phyloP scores from a whole-genome alignment of 2,329 filamentous ascomycete genomes.

The Pseudonectria buxi region DNA sequence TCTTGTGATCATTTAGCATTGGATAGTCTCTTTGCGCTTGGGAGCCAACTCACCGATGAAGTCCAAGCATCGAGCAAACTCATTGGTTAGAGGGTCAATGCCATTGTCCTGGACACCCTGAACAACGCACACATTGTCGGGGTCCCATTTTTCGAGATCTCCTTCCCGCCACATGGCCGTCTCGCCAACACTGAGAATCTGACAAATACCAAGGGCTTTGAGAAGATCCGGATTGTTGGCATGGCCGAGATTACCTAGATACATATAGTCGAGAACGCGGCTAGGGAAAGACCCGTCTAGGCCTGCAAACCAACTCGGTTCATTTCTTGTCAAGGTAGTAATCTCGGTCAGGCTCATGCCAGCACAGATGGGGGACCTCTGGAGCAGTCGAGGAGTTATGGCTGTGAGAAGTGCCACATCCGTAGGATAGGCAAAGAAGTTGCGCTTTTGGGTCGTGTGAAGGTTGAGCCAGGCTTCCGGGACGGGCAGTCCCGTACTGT shows the following conservation, averaged over 20 bases:
- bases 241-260: conserved; percentile 86
- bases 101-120: conserved; percentile 93
- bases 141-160: conserved; percentile 64
- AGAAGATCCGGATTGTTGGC: conserved; percentile 89
- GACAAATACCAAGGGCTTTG: conserved; percentile 70
- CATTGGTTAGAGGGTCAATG: conserved; percentile 80
- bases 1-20: conserved; percentile 44
- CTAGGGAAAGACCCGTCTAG: conserved; percentile 90
- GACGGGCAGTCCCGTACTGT: conserved; percentile 71
- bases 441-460: conserved; percentile 73
- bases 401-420: conserved; percentile 77
- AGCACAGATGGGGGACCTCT: conserved; percentile 54
- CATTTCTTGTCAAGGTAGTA: conserved; percentile 44
- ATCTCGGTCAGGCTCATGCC: conserved; percentile 47
- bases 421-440: conserved; percentile 93
- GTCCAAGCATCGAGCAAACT: conserved; percentile 77
- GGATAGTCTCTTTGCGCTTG: conserved; percentile 1
- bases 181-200: conserved; percentile 90
- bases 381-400: conserved; percentile 68
- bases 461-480: conserved; percentile 83
- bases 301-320: conserved; percentile 73
- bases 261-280: conserved; percentile 87
- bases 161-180: conserved; percentile 72
- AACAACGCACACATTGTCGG: conserved; percentile 72
- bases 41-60: conserved; percentile 71